A percentile compares a stretch with the other conserved stretches of the same genome.
phyloP scores from a whole-genome alignment of 2,329 filamentous ascomycete genomes.

The Helotiales sp. region DNA sequence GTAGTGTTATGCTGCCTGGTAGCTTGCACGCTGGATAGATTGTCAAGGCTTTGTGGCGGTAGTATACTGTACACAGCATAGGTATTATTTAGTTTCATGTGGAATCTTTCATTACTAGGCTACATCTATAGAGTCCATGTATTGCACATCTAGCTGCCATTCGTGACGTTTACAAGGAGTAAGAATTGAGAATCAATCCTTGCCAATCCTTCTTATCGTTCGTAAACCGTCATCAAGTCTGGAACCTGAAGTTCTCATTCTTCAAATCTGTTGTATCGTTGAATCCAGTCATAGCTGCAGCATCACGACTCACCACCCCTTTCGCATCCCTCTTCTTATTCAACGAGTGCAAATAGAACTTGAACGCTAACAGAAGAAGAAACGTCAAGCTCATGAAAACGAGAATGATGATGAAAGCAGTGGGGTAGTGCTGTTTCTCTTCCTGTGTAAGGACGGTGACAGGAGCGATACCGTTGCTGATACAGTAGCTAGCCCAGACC shows the following conservation, averaged over 20 bases:
- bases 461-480: slow-evolving; percentile 46
- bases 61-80: no score
- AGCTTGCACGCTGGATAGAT: no score
- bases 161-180: no score
- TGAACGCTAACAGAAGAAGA: background rate
- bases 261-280: slow-evolving; percentile 7
- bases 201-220: no score
- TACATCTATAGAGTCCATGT: no score
- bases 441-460: slow-evolving; percentile 41
- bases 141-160: no score
- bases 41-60: no score
- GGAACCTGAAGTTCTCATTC: slow-evolving; percentile 8
- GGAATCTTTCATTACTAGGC: no score
- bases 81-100: no score
- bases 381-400: slow-evolving; percentile 6
- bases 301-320: background rate
- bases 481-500: slow-evolving; percentile 48
- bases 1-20: no score
- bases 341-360: background rate
- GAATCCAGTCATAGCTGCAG: slow-evolving; percentile 1
- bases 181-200: no score
- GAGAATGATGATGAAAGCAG: background rate
- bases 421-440: slow-evolving; percentile 9
- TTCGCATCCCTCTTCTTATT: slow-evolving; percentile 7
- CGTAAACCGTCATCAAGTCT: background rate